Percentiles rank a stretch among this genome's conserved stretches.
phyloP scores from a whole-genome alignment of 371 early-diverging fungal species.

The Mortierella sp. region DNA sequence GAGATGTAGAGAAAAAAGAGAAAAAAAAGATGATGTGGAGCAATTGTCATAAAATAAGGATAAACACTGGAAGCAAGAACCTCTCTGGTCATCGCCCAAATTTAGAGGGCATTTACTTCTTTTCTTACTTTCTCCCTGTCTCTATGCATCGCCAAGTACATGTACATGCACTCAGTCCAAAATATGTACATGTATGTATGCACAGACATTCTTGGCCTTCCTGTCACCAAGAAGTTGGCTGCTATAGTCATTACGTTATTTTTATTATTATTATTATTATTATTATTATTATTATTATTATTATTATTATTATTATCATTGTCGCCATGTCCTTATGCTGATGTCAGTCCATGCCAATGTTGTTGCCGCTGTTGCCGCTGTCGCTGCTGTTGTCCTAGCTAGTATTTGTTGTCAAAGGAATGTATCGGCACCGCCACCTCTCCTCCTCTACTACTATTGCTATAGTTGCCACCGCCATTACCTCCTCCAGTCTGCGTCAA shows the following conservation, averaged over 20 bases:
- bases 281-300: too few species aligned
- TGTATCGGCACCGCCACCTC: not conserved
- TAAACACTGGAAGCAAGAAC: not conserved
- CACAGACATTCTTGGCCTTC: too few species aligned
- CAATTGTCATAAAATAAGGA: not conserved
- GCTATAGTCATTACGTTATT: too few species aligned
- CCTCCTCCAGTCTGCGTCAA: not conserved
- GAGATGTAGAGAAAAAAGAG: not conserved
- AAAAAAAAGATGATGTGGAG: not conserved
- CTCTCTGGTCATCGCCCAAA: too few species aligned
- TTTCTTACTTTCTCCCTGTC: too few species aligned
- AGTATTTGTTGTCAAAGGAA: not conserved
- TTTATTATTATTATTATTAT: too few species aligned
- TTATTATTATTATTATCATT: not conserved
- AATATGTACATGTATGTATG: too few species aligned
- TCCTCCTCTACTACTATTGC: not conserved
- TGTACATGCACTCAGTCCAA: too few species aligned
- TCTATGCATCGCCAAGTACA: too few species aligned
- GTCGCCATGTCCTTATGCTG: not conserved
- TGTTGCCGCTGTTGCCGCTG: slow-evolving; percentile 11
- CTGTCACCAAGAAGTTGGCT: too few species aligned
- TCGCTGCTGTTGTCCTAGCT: not conserved
- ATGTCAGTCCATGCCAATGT: not conserved
- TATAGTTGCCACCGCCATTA: not conserved
- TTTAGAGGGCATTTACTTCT: too few species aligned